These are phyloP conservation scores for Chaetomium cochliodes DNA, from an alignment of 495 filamentous ascomycete species.

Conservation along the genomic window DNA sequence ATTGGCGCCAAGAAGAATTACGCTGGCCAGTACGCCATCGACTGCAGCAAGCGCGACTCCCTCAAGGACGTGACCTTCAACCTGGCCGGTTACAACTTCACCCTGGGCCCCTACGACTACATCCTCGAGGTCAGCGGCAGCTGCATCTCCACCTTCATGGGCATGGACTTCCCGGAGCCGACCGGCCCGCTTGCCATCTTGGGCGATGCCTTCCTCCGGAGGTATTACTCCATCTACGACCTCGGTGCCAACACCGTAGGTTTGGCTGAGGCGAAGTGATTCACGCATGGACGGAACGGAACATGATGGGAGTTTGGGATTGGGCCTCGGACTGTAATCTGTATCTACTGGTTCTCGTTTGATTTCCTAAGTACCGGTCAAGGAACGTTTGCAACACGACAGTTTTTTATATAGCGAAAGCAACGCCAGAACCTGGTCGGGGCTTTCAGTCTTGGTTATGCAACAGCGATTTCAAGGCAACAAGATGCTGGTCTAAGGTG, in stretches of 20 bases:
- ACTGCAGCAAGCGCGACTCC: constrained; percentile 76
- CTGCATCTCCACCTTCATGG: constrained; percentile 97
- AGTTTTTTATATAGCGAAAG: not conserved
- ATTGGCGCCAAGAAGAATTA: constrained; percentile 97
- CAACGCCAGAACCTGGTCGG: not conserved
- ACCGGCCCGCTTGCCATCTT: constrained; percentile 92
- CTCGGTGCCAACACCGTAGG: constrained; percentile 80
- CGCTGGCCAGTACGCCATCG: constrained; percentile 91
- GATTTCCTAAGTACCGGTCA: constrained; percentile 5
- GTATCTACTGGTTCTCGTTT: constrained; percentile 3
- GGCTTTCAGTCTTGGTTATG: too few species aligned
- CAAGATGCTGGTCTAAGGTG: too few species aligned
- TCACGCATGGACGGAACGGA: not conserved
- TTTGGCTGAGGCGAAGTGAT: constrained; percentile 73
- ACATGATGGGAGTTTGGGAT: constrained; percentile 4
- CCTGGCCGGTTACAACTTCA: constrained; percentile 84
- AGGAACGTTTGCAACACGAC: not conserved
- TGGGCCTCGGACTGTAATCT: constrained; percentile 1
- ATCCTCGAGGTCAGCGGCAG: constrained; percentile 92
- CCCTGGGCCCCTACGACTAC: constrained; percentile 86
- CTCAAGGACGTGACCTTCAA: constrained; percentile 89
- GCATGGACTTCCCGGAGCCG: constrained; percentile 93
- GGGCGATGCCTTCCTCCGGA: constrained; percentile 95
- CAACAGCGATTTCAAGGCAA: too few species aligned
- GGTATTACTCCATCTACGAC: constrained; percentile 97